phyloP scores from a whole-genome alignment of 2,329 filamentous ascomycete genomes.

The Fonsecaea monophora region DNA sequence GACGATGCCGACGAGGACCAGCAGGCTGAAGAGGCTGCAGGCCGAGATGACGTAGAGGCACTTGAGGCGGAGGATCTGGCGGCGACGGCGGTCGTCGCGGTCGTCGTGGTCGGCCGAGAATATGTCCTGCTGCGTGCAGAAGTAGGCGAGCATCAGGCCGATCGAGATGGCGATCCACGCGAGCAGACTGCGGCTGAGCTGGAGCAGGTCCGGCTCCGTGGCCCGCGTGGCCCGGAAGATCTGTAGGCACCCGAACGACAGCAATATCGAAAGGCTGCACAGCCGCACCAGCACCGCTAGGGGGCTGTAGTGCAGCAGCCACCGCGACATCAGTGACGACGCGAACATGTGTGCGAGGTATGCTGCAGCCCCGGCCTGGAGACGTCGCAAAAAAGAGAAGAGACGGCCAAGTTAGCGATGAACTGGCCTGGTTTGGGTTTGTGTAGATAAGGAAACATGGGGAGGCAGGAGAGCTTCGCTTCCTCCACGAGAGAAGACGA shows the following conservation, averaged over 20 bases:
- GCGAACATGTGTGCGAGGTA: slow-evolving; percentile 40
- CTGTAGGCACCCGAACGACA: slow-evolving; percentile 38
- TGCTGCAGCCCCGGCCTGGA: slow-evolving; percentile 37
- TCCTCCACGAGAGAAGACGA: background rate
- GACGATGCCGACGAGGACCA: slow-evolving; percentile 12
- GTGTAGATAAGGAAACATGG: slow-evolving; percentile 74
- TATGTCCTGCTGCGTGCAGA: slow-evolving; percentile 39
- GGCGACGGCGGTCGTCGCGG: slow-evolving; percentile 35
- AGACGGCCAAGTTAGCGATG: background rate
- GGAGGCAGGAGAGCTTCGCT: background rate
- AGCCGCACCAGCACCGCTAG: slow-evolving; percentile 78
- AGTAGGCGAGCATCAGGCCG: slow-evolving; percentile 37
- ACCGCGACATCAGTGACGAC: slow-evolving; percentile 40
- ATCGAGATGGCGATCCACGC: slow-evolving; percentile 38
- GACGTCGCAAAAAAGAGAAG: background rate
- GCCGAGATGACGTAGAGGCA: slow-evolving; percentile 36
- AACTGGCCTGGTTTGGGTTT: background rate
- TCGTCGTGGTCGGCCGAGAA: slow-evolving; percentile 26
- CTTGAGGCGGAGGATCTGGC: slow-evolving; percentile 38
- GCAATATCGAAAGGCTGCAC: slow-evolving; percentile 37
- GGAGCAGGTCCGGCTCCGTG: slow-evolving; percentile 34
- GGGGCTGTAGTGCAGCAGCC: slow-evolving; percentile 84
- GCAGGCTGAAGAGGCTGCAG: slow-evolving; percentile 3
- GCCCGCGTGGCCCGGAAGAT: slow-evolving; percentile 36
- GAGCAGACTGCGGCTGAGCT: slow-evolving; percentile 36